Evolutionary conservation across 2,329 filamentous ascomycete genomes (phyloP).

Genomic region (Neonectria neomacrospora): DNA sequence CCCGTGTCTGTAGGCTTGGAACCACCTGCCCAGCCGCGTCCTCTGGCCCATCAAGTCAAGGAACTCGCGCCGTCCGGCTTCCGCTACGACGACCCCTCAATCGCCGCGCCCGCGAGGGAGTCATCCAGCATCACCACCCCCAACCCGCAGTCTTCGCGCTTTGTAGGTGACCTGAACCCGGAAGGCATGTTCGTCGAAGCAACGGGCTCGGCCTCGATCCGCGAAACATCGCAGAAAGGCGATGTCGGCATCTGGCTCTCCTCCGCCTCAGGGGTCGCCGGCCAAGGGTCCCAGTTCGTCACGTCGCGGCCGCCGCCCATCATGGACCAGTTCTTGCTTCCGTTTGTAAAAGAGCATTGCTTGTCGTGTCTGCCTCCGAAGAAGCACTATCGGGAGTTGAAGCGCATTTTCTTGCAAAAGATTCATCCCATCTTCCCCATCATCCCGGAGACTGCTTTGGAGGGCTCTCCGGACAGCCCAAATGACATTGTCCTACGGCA

Average conservation of each 20-base stretch:
- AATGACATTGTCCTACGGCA: slow-evolving; percentile 61
- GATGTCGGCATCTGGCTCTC: slow-evolving; percentile 68
- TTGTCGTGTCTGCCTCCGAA: slow-evolving; percentile 60
- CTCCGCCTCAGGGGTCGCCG: slow-evolving; percentile 40
- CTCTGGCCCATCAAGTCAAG: slow-evolving; percentile 21
- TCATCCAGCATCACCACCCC: slow-evolving; percentile 35
- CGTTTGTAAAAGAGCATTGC: slow-evolving; percentile 59
- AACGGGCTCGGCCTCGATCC: slow-evolving; percentile 51
- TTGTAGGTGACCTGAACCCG: slow-evolving; percentile 69
- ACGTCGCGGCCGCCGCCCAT: slow-evolving; percentile 52
- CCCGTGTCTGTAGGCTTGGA: slow-evolving; percentile 24
- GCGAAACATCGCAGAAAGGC: slow-evolving; percentile 57
- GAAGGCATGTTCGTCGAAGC: slow-evolving; percentile 70
- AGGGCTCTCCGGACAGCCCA: slow-evolving; percentile 47
- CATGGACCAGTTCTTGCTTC: slow-evolving; percentile 54
- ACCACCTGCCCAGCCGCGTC: slow-evolving; percentile 15
- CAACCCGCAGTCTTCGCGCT: slow-evolving; percentile 54
- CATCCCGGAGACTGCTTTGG: slow-evolving; percentile 53
- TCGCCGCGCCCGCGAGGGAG: slow-evolving; percentile 23
- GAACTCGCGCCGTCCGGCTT: slow-evolving; percentile 19
- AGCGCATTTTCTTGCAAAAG: slow-evolving; percentile 60
- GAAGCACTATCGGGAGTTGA: slow-evolving; percentile 58
- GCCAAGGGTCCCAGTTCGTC: slow-evolving; percentile 52
- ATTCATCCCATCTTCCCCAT: slow-evolving; percentile 67
- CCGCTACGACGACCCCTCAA: slow-evolving; percentile 28